Conservation (phyloP, 352 stramenopile species). For the Phytophthora syringae region DNA sequence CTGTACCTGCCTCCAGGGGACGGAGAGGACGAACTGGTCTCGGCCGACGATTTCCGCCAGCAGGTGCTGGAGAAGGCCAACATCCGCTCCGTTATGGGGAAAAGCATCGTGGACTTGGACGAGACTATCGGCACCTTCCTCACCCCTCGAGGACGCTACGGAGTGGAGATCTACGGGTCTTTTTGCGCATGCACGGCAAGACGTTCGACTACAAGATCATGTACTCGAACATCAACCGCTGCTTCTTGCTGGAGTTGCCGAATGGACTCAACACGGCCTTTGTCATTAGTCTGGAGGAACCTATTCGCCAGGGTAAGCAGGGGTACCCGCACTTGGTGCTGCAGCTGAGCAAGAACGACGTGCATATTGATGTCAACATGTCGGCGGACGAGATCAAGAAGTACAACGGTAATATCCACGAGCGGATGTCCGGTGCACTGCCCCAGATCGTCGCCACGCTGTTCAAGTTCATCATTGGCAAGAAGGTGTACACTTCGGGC, state of each 20-base stretch:
- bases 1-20: conserved; percentile 94
- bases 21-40: conserved; percentile 58
- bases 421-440: conserved; percentile 95
- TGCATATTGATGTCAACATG: conserved; percentile 94
- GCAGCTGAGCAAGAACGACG: conserved; percentile 91
- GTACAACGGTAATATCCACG: conserved; percentile 97
- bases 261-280: conserved; percentile 98
- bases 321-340: conserved; percentile 99
- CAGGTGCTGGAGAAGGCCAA: conserved; percentile 88
- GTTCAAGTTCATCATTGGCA: conserved; percentile 97
- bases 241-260: conserved; percentile 97
- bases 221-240: conserved; percentile 99
- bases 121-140: conserved; percentile 98
- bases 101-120: conserved; percentile 97
- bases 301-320: conserved; percentile 99
- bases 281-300: conserved; percentile 98
- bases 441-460: conserved; percentile 98
- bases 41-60: conserved; percentile 80
- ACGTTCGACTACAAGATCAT: conserved; percentile 99
- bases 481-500: conserved; percentile 97
- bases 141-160: conserved; percentile 97
- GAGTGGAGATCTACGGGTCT: conserved; percentile 98
- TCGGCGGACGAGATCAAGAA: conserved; percentile 97
- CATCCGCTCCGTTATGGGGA: conserved; percentile 93
- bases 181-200: conserved; percentile 97